Conservation (phyloP, 2,329 filamentous ascomycete genomes). For the Monilinia fructigena region DNA sequence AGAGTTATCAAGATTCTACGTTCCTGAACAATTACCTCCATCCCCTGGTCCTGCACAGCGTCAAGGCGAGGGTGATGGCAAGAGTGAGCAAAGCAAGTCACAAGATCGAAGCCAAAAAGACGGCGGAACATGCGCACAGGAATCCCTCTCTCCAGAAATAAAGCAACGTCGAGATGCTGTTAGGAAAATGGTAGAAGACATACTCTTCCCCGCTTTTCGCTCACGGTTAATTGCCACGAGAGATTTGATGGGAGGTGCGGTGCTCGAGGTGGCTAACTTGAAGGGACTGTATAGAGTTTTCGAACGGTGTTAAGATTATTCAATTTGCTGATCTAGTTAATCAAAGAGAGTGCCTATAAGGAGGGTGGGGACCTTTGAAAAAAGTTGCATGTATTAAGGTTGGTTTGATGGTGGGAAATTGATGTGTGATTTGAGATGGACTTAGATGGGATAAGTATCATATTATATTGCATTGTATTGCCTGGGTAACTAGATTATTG, state of each 20-base stretch:
- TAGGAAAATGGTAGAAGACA: conserved; percentile 74
- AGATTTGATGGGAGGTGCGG: conserved; percentile 66
- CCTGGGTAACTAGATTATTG: not conserved
- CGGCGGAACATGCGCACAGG: conserved; percentile 34
- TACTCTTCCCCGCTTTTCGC: conserved; percentile 88
- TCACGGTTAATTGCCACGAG: conserved; percentile 79
- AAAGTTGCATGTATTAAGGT: not conserved
- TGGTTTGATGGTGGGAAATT: not conserved
- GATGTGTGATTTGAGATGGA: not conserved
- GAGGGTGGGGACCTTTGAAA: not conserved
- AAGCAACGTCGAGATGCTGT: conserved; percentile 64
- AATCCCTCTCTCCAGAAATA: conserved; percentile 45
- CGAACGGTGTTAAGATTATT: conserved; percentile 70
- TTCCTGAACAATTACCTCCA: conserved; percentile 76
- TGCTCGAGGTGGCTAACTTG: conserved; percentile 85
- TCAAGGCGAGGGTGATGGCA: conserved; percentile 36
- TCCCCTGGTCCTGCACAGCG: conserved; percentile 42
- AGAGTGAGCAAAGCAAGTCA: not conserved
- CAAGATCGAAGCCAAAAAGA: conserved; percentile 25
- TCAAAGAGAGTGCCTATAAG: too few relatives aligned
- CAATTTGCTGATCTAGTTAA: not conserved
- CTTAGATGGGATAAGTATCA: too few relatives aligned
- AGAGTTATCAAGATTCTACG: conserved; percentile 87
- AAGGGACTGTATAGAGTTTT: conserved; percentile 94
- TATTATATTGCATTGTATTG: not conserved